Base-by-base conservation (phyloP, 371 early-diverging fungal species). In the Rhizopus stolonifer region DNA sequence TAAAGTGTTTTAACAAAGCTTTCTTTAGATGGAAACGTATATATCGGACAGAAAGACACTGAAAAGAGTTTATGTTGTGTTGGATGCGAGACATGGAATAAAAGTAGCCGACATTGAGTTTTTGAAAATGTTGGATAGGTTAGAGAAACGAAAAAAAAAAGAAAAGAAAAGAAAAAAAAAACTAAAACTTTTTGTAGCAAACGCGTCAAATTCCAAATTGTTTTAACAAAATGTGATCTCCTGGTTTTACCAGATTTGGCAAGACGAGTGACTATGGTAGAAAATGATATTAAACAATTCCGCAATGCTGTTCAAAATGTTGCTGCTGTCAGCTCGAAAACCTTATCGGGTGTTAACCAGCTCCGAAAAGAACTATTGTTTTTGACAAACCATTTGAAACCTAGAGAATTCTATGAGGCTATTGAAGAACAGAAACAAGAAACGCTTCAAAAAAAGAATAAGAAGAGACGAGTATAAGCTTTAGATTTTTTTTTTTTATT, bases 31-130 rank as follows among this genome's bases (percentile, higher is more conserved):
- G 53, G 88, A 87, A 56, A 66, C 67, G 7, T 92, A 88, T 60
- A 66, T 90, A 14, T 46, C 73, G 15, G 44, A 67, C 5, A 79
- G 91, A 47, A 77, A 77, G 53, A 72, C 81, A 1, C 58, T 92
- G 25, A 82, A 77, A 56, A 65, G 87, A 15, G 66, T 92, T 3
- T 86, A 80, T 66, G 79, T 92, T 18, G 79, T 90, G 48, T 72
- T 92, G 19, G 92, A 92, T 66, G 88, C 88, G 17, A 77, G 92
- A 11, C 91, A 91, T 66, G 91, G 92, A 54, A 69, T 88, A 22
- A 88, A 86, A 51, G 59, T 79, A 0, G 74, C 74, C 3, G 88
- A 88, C 54, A 62, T 65, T 21, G 80, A 83, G 19, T 86, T 88
- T 44, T 61, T 88, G 21, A 44, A 67, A 18, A 80, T 75, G 78